Conservation (phyloP, 495 filamentous ascomycete species). For the Margaritispora aquatica region DNA sequence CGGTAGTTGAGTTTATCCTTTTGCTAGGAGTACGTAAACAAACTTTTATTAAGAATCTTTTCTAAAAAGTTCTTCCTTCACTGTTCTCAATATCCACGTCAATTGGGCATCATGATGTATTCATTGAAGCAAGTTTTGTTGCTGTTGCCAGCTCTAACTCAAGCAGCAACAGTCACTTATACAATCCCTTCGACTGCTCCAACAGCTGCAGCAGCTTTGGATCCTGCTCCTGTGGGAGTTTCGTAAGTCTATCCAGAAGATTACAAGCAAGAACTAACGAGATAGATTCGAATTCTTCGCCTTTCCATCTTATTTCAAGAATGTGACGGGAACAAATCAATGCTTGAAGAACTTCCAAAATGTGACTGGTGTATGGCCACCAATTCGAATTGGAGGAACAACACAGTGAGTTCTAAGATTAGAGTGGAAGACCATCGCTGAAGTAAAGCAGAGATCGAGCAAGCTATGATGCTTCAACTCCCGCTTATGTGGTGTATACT, state of each 20-base stretch:
- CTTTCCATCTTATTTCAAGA: conserved; percentile 51
- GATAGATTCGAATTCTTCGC: conserved; percentile 52
- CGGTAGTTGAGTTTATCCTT: not conserved
- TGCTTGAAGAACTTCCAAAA: conserved; percentile 50
- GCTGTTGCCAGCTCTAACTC: conserved; percentile 3
- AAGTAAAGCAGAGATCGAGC: conserved; percentile 38
- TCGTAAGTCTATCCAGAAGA: conserved; percentile 32
- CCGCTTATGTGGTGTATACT: conserved; percentile 47
- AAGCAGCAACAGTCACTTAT: conserved; percentile 10
- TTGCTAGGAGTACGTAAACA: not conserved
- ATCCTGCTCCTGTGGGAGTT: conserved; percentile 46
- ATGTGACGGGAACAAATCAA: conserved; percentile 45
- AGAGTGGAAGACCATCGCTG: not conserved
- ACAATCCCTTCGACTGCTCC: conserved; percentile 16
- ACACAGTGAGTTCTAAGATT: conserved; percentile 33
- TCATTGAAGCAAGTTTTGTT: not conserved
- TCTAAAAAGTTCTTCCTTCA: not conserved
- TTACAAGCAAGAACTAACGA: not conserved
- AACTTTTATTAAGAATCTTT: not conserved
- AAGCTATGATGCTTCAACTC: conserved; percentile 42
- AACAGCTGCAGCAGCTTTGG: conserved; percentile 22
- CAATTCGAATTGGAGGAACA: conserved; percentile 53
- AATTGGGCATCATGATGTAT: conserved; percentile 1
- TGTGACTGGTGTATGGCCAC: conserved; percentile 48
- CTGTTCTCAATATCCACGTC: not conserved